Base-by-base conservation (phyloP, 495 filamentous ascomycete genomes). In the Penicillium goetzii region DNA sequence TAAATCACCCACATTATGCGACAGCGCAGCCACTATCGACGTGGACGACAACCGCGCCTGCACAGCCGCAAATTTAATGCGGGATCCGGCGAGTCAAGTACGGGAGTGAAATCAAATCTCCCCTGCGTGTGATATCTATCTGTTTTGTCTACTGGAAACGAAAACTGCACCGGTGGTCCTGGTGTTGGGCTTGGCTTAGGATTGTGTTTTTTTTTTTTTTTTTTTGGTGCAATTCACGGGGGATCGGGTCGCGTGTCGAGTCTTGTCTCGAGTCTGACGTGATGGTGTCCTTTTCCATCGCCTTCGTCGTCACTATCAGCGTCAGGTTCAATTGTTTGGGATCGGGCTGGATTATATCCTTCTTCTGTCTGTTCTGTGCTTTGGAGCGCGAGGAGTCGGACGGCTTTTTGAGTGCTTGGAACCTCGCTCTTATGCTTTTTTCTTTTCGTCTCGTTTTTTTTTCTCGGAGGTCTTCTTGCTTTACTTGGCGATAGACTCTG, bases 11-110 rank as follows among this genome's bases (percentile, higher is more conserved):
- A 2, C 74, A 70, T 45, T 81, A 81, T 52, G 74, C 76, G 7
- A 71, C 62, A 10, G 64, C 70, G 7, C 73, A 75, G 50, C 71
- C 71, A 14, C 55, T 79, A 23, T 69, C 77, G 9, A 67, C 76
- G 15, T 80, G 78, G 78, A 76, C 77, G 34, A 80, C 79, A 7
- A 73, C 78, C 23, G 75, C 79, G 10, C 72, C 76, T 15, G 75
- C 77, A n/a, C 79, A 80, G 55, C 78, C 78, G 19, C 79, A 78
- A 58, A 79, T 81, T 28, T 81, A 68, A 77, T 64, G 32, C 25
- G 32, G 23, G 40, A 40, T 30, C 6, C 15, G 52, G 28, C 30
- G 28, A 7, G 10, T 36, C 30, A 12, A 36, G 15, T 55, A 19
- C 19, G 60, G 23, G 14, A 30, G 25, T 28, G 47, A 51, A 26